A percentile compares a stretch with the other conserved stretches of the same genome.
Conservation (phyloP, 306 rosid genomes). For the Castanea mollissima region DNA sequence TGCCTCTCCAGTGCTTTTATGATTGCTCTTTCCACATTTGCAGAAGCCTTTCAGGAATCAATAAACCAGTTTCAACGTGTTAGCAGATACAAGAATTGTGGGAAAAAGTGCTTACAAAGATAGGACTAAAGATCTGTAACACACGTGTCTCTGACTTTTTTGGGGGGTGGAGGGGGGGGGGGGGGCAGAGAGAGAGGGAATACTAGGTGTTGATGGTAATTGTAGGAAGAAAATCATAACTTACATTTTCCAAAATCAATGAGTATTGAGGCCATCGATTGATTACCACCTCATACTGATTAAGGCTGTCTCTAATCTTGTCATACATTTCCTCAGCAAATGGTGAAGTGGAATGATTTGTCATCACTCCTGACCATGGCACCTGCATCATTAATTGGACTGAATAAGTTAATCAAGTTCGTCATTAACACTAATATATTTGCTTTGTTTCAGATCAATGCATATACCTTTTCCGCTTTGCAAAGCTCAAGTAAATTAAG, state of each 20-base stretch:
- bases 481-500: slow-evolving; percentile 76
- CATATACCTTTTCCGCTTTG: slow-evolving; percentile 88
- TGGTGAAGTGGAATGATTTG: slow-evolving; percentile 86
- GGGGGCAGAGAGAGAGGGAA: neutral
- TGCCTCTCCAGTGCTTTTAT: slow-evolving; percentile 90
- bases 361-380: slow-evolving; percentile 95
- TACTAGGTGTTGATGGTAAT: slow-evolving; percentile 7
- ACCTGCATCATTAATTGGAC: slow-evolving; percentile 53
- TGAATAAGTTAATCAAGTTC: slow-evolving; percentile 19
- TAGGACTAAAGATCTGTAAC: neutral
- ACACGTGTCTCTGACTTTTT: too few relatives aligned
- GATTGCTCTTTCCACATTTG: slow-evolving; percentile 85
- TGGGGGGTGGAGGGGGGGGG: too few relatives aligned
- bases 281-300: slow-evolving; percentile 79
- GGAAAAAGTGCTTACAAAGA: neutral
- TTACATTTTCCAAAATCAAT: slow-evolving; percentile 78
- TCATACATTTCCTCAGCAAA: slow-evolving; percentile 97
- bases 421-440: neutral
- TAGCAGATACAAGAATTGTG: neutral
- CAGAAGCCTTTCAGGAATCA: slow-evolving; percentile 59
- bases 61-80: slow-evolving; percentile 11
- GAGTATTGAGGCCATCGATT: slow-evolving; percentile 98
- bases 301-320: slow-evolving; percentile 66
- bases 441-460: neutral
- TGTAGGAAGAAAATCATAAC: slow-evolving; percentile 21